Conservation (phyloP, 225 moss, liverwort and hornwort species). For the Pleurozium schreberi region DNA sequence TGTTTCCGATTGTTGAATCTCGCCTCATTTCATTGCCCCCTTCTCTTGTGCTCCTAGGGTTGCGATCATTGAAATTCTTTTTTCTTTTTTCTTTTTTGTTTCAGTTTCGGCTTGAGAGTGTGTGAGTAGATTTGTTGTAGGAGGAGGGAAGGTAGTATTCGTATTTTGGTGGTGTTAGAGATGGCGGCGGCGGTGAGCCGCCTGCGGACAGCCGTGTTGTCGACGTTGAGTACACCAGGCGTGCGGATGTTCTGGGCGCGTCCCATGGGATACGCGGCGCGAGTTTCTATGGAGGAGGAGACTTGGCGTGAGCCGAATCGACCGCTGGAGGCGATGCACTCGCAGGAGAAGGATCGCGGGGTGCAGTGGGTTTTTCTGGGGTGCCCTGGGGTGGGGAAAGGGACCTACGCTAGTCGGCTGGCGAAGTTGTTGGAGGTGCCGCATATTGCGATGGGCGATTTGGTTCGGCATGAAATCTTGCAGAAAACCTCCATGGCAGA, state of each 20-base stretch:
- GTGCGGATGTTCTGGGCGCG: constrained; percentile 28
- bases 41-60: not conserved
- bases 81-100: not conserved
- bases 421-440: constrained; percentile 71
- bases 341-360: constrained; percentile 65
- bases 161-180: not conserved
- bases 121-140: not conserved
- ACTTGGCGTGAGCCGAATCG: constrained; percentile 33
- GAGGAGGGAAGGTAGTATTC: not conserved
- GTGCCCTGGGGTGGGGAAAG: constrained; percentile 88
- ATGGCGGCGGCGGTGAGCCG: constrained; percentile 46
- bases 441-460: constrained; percentile 96
- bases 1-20: not conserved
- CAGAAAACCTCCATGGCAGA: constrained; percentile 27
- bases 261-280: constrained; percentile 62
- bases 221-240: not conserved
- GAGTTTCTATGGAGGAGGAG: constrained; percentile 59
- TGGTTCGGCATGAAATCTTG: constrained; percentile 67
- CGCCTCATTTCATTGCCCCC: too few species aligned
- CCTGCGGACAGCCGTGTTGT: constrained; percentile 23
- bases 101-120: not conserved
- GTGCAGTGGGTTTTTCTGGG: constrained; percentile 95
- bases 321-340: constrained; percentile 45
- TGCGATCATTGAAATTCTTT: not conserved
- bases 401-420: constrained; percentile 72